Percentiles rank a stretch among this genome's conserved stretches.
Conservation (phyloP, 2,329 filamentous ascomycete species). For the Verticillium isaacii region DNA sequence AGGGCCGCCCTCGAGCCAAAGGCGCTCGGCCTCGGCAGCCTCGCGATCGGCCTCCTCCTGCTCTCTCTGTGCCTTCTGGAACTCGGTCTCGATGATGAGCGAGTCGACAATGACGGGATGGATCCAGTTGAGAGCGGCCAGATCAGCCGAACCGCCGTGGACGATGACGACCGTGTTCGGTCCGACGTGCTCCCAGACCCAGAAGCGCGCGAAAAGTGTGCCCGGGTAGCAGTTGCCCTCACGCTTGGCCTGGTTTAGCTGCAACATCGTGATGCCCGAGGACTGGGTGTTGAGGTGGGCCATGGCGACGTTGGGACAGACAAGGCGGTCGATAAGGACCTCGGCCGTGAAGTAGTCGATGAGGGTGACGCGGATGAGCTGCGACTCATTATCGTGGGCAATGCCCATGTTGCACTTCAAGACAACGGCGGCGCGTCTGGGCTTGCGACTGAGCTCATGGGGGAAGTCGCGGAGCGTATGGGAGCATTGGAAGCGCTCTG, state of each 20-base stretch:
- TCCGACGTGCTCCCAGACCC: conserved; percentile 38
- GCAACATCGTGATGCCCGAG: conserved; percentile 39
- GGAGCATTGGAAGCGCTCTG: conserved; percentile 6
- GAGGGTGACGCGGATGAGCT: conserved; percentile 46
- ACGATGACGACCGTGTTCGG: conserved; percentile 42
- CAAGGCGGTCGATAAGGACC: conserved; percentile 44
- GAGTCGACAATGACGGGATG: conserved; percentile 42
- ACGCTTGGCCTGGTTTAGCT: conserved; percentile 30
- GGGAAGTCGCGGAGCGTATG: background rate
- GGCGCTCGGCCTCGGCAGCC: conserved; percentile 3
- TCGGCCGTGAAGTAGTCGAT: conserved; percentile 46
- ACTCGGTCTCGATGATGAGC: conserved; percentile 23
- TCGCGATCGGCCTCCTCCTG: conserved; percentile 11
- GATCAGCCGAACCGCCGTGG: conserved; percentile 37
- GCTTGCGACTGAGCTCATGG: too few relatives aligned
- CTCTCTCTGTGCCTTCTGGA: conserved; percentile 7
- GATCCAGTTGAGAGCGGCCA: conserved; percentile 41
- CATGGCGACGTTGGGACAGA: conserved; percentile 41
- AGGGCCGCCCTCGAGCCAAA: background rate
- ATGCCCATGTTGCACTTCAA: conserved; percentile 55
- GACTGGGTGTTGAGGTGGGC: conserved; percentile 43
- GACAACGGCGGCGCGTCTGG: conserved; percentile 27
- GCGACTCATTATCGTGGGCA: conserved; percentile 34
- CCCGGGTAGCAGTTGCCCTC: conserved; percentile 32
- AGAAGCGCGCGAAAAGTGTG: conserved; percentile 31